Conservation (phyloP, 768 basidiomycete species). For the Mycena kentingensis region DNA sequence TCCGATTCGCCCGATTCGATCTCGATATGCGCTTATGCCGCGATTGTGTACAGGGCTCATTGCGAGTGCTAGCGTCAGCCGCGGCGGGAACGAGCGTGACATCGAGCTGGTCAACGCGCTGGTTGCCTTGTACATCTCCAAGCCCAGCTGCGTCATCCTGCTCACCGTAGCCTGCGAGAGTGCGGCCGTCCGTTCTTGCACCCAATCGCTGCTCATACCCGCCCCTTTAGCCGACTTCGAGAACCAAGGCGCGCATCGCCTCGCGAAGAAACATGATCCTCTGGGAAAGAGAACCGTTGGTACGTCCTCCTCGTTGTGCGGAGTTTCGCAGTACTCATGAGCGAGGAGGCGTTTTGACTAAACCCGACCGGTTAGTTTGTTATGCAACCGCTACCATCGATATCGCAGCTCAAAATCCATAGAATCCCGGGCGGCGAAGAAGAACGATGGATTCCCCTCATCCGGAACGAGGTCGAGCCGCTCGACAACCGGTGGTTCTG, state of each 20-base stretch:
- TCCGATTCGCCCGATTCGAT: too few species aligned
- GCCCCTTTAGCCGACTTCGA: constrained; percentile 67
- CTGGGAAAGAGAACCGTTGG: constrained; percentile 71
- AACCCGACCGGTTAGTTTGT: constrained; percentile 55
- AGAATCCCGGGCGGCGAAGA: constrained; percentile 56
- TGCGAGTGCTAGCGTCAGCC: too few species aligned
- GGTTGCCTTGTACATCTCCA: constrained; percentile 58
- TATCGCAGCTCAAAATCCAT: neutral
- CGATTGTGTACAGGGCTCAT: too few species aligned
- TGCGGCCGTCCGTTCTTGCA: too few species aligned
- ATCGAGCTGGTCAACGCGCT: constrained; percentile 63
- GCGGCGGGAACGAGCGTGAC: constrained; percentile 52
- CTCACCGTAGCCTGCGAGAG: constrained; percentile 67
- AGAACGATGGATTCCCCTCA: constrained; percentile 55
- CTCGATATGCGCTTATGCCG: too few species aligned
- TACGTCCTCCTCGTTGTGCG: constrained; percentile 29
- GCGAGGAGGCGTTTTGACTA: constrained; percentile 78
- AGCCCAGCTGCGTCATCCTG: constrained; percentile 63
- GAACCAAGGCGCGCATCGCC: constrained; percentile 72
- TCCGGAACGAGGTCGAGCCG: constrained; percentile 53
- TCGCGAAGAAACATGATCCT: constrained; percentile 62
- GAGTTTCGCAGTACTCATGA: constrained; percentile 24
- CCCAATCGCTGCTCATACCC: neutral
- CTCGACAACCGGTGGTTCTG: constrained; percentile 63
- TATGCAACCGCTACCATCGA: too few species aligned